A percentile compares a stretch with the other conserved stretches of the same genome.
phyloP scores from a whole-genome alignment of 2,329 filamentous ascomycete genomes.

The Fusarium sp. region DNA sequence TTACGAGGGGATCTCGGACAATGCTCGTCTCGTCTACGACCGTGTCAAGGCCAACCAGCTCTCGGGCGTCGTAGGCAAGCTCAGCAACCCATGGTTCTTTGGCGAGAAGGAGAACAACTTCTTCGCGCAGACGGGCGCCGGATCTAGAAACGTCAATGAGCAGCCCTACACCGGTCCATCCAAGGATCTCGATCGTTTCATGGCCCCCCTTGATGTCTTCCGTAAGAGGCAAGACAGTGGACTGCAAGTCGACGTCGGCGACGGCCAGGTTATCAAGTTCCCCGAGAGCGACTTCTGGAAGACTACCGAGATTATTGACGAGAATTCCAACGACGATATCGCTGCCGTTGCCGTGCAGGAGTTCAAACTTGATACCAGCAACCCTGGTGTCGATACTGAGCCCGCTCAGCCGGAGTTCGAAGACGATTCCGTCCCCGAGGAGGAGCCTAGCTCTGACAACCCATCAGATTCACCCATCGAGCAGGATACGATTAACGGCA shows the following conservation, averaged over 20 bases:
- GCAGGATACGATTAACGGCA: conserved; percentile 6
- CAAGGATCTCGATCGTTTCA: conserved; percentile 6
- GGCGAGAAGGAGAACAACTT: conserved; percentile 15
- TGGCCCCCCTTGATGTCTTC: conserved; percentile 6
- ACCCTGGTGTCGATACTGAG: conserved; percentile 2
- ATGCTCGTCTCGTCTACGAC: conserved; percentile 13
- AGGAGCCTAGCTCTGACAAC: conserved; percentile 1
- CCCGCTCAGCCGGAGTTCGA: conserved; percentile 6
- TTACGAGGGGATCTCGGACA: conserved; percentile 13
- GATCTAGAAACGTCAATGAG: conserved; percentile 10
- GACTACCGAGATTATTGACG: conserved; percentile 8
- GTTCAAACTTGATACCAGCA: conserved; percentile 18
- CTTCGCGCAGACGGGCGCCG: conserved; percentile 9
- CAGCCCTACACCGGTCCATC: conserved; percentile 10
- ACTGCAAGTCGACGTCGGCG: conserved; percentile 3
- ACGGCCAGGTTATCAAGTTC: conserved; percentile 5
- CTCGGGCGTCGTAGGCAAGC: conserved; percentile 5
- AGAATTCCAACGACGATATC: conserved; percentile 2
- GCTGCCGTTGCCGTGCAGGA: conserved; percentile 13
- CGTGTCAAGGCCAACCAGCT: conserved; percentile 16
- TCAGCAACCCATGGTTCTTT: conserved; percentile 13
- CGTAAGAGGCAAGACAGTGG: conserved; percentile 9
- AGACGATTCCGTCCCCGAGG: not conserved
- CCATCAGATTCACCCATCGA: conserved; percentile 8
- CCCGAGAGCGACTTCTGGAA: conserved; percentile 14